Percentiles rank a stretch among this genome's conserved stretches.
Conservation (phyloP, 441 rosid genomes). For the Codiaeum variegatum region DNA sequence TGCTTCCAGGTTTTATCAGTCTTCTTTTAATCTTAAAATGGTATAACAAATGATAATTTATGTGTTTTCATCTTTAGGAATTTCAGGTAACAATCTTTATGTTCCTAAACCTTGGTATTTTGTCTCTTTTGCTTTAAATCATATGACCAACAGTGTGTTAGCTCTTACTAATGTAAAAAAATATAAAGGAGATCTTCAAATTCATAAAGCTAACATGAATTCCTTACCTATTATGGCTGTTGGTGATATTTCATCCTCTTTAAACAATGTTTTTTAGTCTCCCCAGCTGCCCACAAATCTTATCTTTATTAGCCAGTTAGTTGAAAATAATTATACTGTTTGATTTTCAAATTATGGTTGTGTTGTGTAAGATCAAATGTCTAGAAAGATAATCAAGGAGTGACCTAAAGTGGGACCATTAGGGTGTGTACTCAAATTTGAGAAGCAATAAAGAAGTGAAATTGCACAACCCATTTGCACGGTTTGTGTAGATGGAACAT, state of each 20-base stretch:
- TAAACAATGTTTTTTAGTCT: neutral
- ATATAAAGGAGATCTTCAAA: neutral
- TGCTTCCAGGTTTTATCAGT: neutral
- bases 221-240: neutral
- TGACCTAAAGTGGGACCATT: neutral
- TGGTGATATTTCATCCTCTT: neutral
- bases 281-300: neutral
- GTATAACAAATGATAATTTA: neutral
- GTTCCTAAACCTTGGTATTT: too few relatives aligned
- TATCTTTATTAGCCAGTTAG: neutral
- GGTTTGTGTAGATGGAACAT: too few relatives aligned
- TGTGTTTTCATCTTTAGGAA: neutral
- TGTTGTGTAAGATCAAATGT: neutral
- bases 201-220: constrained; percentile 5
- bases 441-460: too few relatives aligned
- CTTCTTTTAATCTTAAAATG: neutral
- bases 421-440: too few relatives aligned
- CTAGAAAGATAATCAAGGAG: neutral
- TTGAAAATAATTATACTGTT: neutral
- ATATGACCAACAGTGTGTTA: too few relatives aligned
- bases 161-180: neutral
- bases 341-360: neutral
- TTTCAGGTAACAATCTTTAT: neutral
- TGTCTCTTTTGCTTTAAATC: too few relatives aligned
- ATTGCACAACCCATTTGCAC: too few relatives aligned